These are phyloP conservation scores for Clavulina sp. DNA, from an alignment of 768 basidiomycete genomes.

Conservation along the genomic window DNA sequence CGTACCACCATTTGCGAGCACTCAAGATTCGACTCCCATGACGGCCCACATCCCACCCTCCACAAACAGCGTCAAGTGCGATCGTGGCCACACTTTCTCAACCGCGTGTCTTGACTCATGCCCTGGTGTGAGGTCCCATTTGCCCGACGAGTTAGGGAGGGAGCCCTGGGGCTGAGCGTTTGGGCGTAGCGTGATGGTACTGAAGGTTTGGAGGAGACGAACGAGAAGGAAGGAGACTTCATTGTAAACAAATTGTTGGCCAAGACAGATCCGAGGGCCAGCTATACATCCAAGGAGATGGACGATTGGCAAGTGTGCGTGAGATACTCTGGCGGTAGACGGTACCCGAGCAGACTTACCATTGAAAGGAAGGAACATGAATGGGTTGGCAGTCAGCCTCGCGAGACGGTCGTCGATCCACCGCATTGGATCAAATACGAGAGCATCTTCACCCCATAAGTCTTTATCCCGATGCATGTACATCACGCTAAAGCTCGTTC, in stretches of 20 bases:
- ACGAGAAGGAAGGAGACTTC: constrained; percentile 59
- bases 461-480: constrained; percentile 47
- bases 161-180: constrained; percentile 47
- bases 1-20: too few relatives aligned
- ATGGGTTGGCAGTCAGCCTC: constrained; percentile 11
- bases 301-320: too few relatives aligned
- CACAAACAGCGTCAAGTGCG: constrained; percentile 45
- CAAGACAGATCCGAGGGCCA: constrained; percentile 32
- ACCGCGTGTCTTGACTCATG: constrained; percentile 30
- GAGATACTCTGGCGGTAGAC: too few relatives aligned
- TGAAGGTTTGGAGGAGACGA: constrained; percentile 46
- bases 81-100: constrained; percentile 46
- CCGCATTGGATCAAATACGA: constrained; percentile 61
- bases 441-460: constrained; percentile 60
- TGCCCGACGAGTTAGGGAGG: constrained; percentile 32
- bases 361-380: constrained; percentile 60
- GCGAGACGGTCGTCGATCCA: constrained; percentile 43
- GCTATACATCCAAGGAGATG: too few relatives aligned
- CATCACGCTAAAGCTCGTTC: constrained; percentile 33
- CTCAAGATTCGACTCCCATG: too few relatives aligned
- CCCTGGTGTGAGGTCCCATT: constrained; percentile 30
- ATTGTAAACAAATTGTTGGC: constrained; percentile 42
- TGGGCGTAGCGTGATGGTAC: constrained; percentile 37
- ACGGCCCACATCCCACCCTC: too few relatives aligned
- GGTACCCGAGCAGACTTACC: too few relatives aligned